phyloP scores from a whole-genome alignment of 805 yeast genomes.

The Allodekkera sacchari region DNA sequence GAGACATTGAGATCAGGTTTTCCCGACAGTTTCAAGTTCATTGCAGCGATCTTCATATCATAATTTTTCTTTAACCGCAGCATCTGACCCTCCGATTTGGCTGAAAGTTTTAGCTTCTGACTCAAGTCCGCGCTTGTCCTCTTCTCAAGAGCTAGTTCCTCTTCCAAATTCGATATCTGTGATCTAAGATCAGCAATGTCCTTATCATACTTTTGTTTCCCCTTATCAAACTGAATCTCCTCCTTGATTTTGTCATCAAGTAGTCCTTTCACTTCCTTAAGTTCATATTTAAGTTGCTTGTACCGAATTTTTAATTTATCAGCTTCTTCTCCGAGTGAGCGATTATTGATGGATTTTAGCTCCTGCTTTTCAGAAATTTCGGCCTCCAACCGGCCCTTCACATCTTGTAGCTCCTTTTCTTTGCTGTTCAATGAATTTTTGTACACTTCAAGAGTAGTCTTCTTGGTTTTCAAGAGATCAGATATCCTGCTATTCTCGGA shows the following conservation, averaged over 20 bases:
- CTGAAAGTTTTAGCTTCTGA: conserved; percentile 19
- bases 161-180: conserved; percentile 18
- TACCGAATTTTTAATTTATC: conserved; percentile 23
- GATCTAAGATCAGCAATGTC: conserved; percentile 30
- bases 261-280: conserved; percentile 31
- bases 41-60: conserved; percentile 25
- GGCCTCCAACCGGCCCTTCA: conserved; percentile 3
- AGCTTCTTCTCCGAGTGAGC: conserved; percentile 19
- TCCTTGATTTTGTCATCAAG: conserved; percentile 35
- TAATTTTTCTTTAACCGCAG: conserved; percentile 21
- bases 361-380: conserved; percentile 1
- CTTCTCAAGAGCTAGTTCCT: conserved; percentile 23
- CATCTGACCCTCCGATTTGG: conserved; percentile 26
- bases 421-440: conserved; percentile 27
- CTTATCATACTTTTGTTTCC: conserved; percentile 34
- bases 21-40: conserved; percentile 21
- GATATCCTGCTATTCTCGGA: conserved; percentile 30
- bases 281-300: conserved; percentile 37
- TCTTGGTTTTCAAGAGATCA: conserved; percentile 22
- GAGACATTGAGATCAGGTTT: conserved; percentile 3
- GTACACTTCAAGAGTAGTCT: conserved; percentile 24
- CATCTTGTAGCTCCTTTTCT: conserved; percentile 24
- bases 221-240: conserved; percentile 35
- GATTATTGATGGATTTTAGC: conserved; percentile 6
- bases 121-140: conserved; percentile 16